phyloP scores from a whole-genome alignment of 768 basidiomycete species.

The Collybia sordida region DNA sequence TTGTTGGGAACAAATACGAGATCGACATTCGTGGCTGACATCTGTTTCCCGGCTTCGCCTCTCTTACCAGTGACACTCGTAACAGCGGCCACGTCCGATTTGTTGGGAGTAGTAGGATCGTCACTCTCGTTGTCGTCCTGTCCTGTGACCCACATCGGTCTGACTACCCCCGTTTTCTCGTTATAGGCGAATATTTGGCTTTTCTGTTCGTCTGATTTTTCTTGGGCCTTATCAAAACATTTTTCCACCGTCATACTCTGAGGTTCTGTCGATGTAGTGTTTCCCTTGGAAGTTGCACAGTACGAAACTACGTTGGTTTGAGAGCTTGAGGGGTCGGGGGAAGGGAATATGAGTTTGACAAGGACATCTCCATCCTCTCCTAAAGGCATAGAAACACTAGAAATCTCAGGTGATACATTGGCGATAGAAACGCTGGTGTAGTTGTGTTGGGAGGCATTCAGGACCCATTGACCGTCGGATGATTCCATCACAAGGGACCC shows the following conservation, averaged over 20 bases:
- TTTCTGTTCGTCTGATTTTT: constrained; percentile 22
- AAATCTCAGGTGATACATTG: constrained; percentile 1
- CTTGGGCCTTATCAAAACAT: constrained; percentile 30
- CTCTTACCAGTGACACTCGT: constrained; percentile 18
- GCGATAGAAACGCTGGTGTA: constrained; percentile 45
- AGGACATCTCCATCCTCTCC: constrained; percentile 16
- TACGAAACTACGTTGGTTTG: constrained; percentile 31
- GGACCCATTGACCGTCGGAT: constrained; percentile 26
- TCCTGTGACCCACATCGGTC: constrained; percentile 48
- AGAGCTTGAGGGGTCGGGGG: constrained; percentile 34
- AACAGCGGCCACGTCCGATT: background rate
- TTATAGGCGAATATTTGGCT: constrained; percentile 66
- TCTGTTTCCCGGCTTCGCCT: constrained; percentile 14
- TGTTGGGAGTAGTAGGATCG: background rate
- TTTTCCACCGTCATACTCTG: constrained; percentile 46
- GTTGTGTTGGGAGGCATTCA: constrained; percentile 51
- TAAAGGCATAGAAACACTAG: background rate
- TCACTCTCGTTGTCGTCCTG: constrained; percentile 24
- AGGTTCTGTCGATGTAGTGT: background rate
- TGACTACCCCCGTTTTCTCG: constrained; percentile 41
- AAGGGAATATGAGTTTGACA: constrained; percentile 38
- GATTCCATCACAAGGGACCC: constrained; percentile 18
- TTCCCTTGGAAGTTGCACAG: constrained; percentile 46
- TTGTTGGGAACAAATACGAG: constrained; percentile 49
- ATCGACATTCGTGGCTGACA: constrained; percentile 41